phyloP scores from a whole-genome alignment of 768 basidiomycete species.

The Filobasidium floriforme region DNA sequence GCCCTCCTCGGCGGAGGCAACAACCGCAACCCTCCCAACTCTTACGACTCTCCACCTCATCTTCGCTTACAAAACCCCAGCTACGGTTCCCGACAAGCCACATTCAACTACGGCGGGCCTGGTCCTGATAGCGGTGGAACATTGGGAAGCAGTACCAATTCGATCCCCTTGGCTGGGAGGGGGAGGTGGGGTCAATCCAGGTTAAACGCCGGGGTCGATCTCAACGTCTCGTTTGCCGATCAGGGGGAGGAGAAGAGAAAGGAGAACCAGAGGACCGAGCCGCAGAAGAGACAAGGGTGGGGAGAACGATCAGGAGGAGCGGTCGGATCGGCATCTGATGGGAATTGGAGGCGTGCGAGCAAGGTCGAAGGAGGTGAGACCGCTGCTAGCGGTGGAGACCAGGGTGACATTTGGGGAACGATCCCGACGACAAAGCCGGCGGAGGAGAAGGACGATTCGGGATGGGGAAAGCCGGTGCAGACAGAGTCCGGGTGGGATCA shows the following conservation, averaged over 20 bases:
- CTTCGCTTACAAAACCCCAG: not conserved
- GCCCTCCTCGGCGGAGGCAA: not conserved
- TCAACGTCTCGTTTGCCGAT: not conserved
- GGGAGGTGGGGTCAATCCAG: not conserved
- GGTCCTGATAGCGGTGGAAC: not conserved
- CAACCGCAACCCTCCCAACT: not conserved
- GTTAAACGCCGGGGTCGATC: not conserved
- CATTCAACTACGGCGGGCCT: not conserved
- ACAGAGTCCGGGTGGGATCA: too few relatives aligned
- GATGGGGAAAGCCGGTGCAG: not conserved
- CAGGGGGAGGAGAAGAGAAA: not conserved
- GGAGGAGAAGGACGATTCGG: not conserved
- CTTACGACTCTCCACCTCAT: slow-evolving; percentile 5
- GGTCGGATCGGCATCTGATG: not conserved
- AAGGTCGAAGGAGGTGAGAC: too few relatives aligned
- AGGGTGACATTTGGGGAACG: not conserved
- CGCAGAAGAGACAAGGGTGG: not conserved
- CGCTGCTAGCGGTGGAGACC: too few relatives aligned
- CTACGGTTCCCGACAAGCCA: not conserved
- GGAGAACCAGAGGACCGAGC: not conserved
- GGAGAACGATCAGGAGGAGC: not conserved
- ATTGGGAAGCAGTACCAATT: not conserved
- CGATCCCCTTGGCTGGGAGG: not conserved
- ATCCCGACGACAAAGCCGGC: not conserved
- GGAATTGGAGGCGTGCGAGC: not conserved